These are phyloP conservation scores for Claviceps cyperi DNA, from an alignment of 2,329 filamentous ascomycete species.

Conservation along the genomic window DNA sequence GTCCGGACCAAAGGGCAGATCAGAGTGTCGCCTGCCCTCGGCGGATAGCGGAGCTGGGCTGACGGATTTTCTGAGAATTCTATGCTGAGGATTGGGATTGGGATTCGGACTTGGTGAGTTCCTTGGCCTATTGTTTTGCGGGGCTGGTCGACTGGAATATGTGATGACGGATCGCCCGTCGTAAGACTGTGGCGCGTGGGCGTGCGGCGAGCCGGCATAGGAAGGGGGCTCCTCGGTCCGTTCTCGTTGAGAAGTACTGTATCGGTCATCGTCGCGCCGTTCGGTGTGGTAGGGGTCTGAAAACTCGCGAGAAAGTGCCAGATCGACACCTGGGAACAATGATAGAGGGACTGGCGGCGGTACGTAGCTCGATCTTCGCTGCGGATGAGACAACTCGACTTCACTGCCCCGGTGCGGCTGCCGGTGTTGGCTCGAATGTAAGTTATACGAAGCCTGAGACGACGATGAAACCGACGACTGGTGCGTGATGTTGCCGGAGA, in stretches of 20 bases:
- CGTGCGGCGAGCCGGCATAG: conserved; percentile 15
- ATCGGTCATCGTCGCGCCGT: conserved; percentile 22
- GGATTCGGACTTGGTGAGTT: conserved; percentile 26
- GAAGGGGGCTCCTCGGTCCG: conserved; percentile 17
- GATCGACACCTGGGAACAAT: conserved; percentile 47
- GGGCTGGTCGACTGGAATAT: conserved; percentile 21
- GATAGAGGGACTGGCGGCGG: conserved; percentile 38
- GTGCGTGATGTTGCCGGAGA: conserved; percentile 9
- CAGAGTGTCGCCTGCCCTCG: conserved; percentile 38
- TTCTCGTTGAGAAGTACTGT: conserved; percentile 25
- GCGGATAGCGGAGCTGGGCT: conserved; percentile 48
- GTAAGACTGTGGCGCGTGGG: conserved; percentile 26
- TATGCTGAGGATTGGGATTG: conserved; percentile 32
- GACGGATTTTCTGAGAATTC: conserved; percentile 56
- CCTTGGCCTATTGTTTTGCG: conserved; percentile 13
- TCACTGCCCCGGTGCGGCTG: conserved; percentile 21
- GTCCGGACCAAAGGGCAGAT: conserved; percentile 59
- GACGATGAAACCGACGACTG: conserved; percentile 16
- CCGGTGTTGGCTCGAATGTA: conserved; percentile 16
- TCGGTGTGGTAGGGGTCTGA: conserved; percentile 30
- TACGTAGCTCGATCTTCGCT: conserved; percentile 23
- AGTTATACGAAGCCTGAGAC: conserved; percentile 13
- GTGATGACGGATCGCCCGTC: conserved; percentile 26
- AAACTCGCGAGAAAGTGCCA: conserved; percentile 39
- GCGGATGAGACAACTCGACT: conserved; percentile 19